These are phyloP conservation scores for Alternaria alternata DNA, from an alignment of 2,329 filamentous ascomycete species.

Conservation along the genomic window DNA sequence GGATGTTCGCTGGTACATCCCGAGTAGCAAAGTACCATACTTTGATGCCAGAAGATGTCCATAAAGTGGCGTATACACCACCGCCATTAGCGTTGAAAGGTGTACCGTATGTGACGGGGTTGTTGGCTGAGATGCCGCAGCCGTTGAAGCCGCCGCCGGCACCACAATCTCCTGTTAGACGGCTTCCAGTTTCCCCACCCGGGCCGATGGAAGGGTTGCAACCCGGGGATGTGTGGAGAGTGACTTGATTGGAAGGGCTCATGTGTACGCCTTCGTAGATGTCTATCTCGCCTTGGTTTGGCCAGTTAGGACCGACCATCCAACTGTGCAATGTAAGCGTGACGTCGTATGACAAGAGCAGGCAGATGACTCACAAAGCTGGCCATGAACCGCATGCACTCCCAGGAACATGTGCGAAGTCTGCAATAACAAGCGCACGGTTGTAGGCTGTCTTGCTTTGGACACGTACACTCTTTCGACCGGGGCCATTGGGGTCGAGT, in stretches of 20 bases:
- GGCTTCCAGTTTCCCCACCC: slow-evolving; percentile 43
- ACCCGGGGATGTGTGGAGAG: slow-evolving; percentile 48
- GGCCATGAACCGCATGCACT: slow-evolving; percentile 51
- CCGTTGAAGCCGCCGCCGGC: slow-evolving; percentile 45
- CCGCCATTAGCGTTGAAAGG: slow-evolving; percentile 53
- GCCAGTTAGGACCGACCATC: slow-evolving; percentile 53
- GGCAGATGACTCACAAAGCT: slow-evolving; percentile 40
- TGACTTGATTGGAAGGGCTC: slow-evolving; percentile 48
- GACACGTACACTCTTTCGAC: slow-evolving; percentile 49
- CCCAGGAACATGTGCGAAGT: slow-evolving; percentile 52
- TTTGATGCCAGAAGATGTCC: slow-evolving; percentile 53
- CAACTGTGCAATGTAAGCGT: slow-evolving; percentile 35
- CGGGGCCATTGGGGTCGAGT: slow-evolving; percentile 44
- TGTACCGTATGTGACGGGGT: slow-evolving; percentile 46
- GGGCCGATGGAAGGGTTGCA: slow-evolving; percentile 44
- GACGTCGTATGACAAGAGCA: neutral
- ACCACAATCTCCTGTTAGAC: slow-evolving; percentile 47
- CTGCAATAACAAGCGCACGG: slow-evolving; percentile 50
- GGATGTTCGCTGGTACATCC: slow-evolving; percentile 55
- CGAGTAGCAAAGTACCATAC: slow-evolving; percentile 57
- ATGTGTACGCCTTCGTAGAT: slow-evolving; percentile 51
- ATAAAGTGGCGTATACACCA: slow-evolving; percentile 55
- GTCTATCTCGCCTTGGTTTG: slow-evolving; percentile 49
- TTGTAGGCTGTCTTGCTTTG: slow-evolving; percentile 49
- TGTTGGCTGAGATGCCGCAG: slow-evolving; percentile 41